A percentile compares a stretch with the other conserved stretches of the same genome.
Conservation (phyloP, 2,329 filamentous ascomycete genomes). For the Thelonectria discophora region DNA sequence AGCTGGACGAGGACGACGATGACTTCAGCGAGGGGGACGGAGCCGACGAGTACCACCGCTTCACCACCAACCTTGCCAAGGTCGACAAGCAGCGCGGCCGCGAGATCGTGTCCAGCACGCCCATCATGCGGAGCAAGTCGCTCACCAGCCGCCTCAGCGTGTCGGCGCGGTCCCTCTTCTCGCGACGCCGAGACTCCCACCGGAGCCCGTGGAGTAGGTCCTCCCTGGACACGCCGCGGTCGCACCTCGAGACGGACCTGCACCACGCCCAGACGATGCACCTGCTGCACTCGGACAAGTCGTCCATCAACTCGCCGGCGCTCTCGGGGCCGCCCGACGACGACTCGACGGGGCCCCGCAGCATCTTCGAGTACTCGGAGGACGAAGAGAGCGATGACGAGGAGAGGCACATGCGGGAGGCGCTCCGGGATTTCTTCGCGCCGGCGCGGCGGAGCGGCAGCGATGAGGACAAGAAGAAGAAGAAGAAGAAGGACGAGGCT, state of each 20-base stretch:
- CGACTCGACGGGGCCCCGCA: constrained; percentile 34
- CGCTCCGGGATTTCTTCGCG: constrained; percentile 36
- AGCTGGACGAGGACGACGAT: constrained; percentile 27
- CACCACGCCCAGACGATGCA: not conserved
- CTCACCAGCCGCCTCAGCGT: constrained; percentile 41
- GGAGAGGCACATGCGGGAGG: constrained; percentile 32
- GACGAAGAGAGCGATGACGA: constrained; percentile 35
- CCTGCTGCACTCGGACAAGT: constrained; percentile 30
- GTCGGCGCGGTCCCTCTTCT: constrained; percentile 40
- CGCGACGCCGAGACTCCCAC: constrained; percentile 38
- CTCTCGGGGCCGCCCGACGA: constrained; percentile 25
- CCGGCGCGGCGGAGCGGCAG: constrained; percentile 30
- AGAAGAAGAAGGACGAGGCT: constrained; percentile 21
- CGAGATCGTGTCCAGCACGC: constrained; percentile 13
- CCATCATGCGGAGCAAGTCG: constrained; percentile 29
- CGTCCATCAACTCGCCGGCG: constrained; percentile 26
- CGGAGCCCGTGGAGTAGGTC: constrained; percentile 28
- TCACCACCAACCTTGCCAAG: constrained; percentile 46
- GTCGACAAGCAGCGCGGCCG: constrained; percentile 37
- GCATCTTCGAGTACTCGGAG: constrained; percentile 49
- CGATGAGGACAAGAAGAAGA: constrained; percentile 22
- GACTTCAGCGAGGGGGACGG: constrained; percentile 45
- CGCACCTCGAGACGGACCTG: not conserved
- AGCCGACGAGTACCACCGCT: constrained; percentile 48
- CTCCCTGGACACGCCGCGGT: constrained; percentile 5